phyloP scores from a whole-genome alignment of 2,329 filamentous ascomycete species.

The Arthrobotrys megalospora region DNA sequence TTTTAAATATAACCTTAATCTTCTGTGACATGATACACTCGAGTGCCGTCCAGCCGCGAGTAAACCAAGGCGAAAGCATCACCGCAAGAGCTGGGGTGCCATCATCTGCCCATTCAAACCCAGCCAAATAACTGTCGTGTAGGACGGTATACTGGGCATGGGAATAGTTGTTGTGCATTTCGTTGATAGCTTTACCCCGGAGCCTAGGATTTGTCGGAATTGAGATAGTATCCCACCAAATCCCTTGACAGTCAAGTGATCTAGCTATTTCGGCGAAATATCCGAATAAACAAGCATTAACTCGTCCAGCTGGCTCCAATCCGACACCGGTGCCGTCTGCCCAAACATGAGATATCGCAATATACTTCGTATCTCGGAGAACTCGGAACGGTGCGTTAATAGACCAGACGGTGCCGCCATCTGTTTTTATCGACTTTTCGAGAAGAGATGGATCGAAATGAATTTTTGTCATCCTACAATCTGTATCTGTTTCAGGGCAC shows the following conservation, averaged over 20 bases:
- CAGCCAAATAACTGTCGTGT: constrained; percentile 60
- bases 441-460: constrained; percentile 35
- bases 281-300: constrained; percentile 64
- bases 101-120: constrained; percentile 62
- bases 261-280: constrained; percentile 62
- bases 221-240: constrained; percentile 66
- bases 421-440: constrained; percentile 1
- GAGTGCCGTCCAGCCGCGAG: constrained; percentile 64
- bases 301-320: constrained; percentile 57
- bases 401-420: constrained; percentile 26
- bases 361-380: constrained; percentile 14
- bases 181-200: constrained; percentile 60
- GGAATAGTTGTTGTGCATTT: constrained; percentile 65
- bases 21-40: constrained; percentile 61
- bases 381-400: constrained; percentile 18
- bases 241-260: constrained; percentile 61
- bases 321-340: constrained; percentile 65
- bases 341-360: constrained; percentile 66
- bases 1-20: constrained; percentile 60
- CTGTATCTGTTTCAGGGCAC: constrained; percentile 3
- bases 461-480: background rate
- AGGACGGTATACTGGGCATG: constrained; percentile 62
- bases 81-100: constrained; percentile 63
- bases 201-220: constrained; percentile 61
- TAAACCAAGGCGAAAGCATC: constrained; percentile 64